Evolutionary conservation across 495 filamentous ascomycete species (phyloP).

Genomic region (Penicillium subrubescens): DNA sequence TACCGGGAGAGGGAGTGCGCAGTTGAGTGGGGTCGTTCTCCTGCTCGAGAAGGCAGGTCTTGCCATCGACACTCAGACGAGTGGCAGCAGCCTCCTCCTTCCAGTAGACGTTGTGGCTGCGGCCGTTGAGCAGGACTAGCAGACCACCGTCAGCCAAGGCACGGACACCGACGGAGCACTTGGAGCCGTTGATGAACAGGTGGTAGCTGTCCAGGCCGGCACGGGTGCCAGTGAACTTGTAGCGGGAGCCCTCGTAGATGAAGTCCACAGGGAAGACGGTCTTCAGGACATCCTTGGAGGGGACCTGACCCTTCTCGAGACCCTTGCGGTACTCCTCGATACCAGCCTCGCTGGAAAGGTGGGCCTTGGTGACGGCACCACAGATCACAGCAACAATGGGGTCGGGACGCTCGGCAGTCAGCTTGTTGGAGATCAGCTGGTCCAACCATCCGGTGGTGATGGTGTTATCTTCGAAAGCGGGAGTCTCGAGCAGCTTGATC

Average conservation of each 20-base stretch:
- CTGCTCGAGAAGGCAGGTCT: conserved; percentile 96
- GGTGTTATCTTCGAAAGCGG: conserved; percentile 98
- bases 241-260: conserved; percentile 94
- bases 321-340: conserved; percentile 83
- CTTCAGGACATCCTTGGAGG: conserved; percentile 93
- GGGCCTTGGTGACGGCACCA: conserved; percentile 92
- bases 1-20: conserved; percentile 91
- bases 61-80: conserved; percentile 93
- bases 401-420: conserved; percentile 95
- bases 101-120: conserved; percentile 99
- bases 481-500: conserved; percentile 97
- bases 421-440: conserved; percentile 95
- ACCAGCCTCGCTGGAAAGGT: conserved; percentile 86
- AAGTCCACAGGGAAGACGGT: conserved; percentile 98
- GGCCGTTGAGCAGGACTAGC: conserved; percentile 84
- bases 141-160: conserved; percentile 92
- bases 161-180: conserved; percentile 90
- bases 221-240: conserved; percentile 97
- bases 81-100: conserved; percentile 97
- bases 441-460: conserved; percentile 99
- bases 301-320: conserved; percentile 97
- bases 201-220: conserved; percentile 95
- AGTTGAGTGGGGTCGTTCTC: conserved; percentile 99
- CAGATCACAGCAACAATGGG: conserved; percentile 87
- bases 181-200: conserved; percentile 98